Evolutionary conservation across 2,329 filamentous ascomycete genomes (phyloP).

Genomic region (Paecilomyces sp.): DNA sequence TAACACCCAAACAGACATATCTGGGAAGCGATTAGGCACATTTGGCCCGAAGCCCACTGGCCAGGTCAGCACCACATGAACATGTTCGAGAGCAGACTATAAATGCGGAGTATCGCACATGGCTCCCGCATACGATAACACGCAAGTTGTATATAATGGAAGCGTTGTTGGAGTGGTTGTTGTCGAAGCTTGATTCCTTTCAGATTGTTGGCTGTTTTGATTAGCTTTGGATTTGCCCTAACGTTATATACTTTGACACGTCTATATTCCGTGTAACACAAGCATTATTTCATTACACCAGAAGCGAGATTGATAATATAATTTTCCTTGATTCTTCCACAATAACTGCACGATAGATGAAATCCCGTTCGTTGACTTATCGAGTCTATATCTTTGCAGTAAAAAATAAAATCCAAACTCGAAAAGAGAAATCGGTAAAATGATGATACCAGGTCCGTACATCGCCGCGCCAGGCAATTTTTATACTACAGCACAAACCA

Average conservation of each 20-base stretch:
- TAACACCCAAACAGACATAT: slow-evolving; percentile 58
- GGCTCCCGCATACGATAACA: not conserved
- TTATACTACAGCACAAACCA: slow-evolving; percentile 1
- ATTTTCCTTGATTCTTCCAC: not conserved
- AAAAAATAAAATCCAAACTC: not conserved
- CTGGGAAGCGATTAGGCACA: slow-evolving; percentile 82
- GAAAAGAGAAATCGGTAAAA: not conserved
- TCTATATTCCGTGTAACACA: not conserved
- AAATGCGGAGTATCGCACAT: slow-evolving; percentile 18
- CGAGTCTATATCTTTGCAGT: not conserved
- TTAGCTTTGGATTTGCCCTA: not conserved
- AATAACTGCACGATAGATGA: not conserved
- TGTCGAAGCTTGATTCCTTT: not conserved
- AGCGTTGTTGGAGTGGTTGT: not conserved
- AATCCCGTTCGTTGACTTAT: not conserved
- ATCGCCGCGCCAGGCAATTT: slow-evolving; percentile 4
- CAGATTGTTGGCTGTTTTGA: not conserved
- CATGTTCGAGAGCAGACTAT: slow-evolving; percentile 73
- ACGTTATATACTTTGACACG: not conserved
- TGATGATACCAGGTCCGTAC: slow-evolving; percentile 1
- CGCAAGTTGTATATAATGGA: not conserved
- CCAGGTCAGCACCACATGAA: slow-evolving; percentile 64
- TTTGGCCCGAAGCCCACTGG: slow-evolving; percentile 90
- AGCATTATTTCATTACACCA: not conserved
- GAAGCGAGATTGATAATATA: not conserved